Evolutionary conservation across 2,329 filamentous ascomycete species (phyloP), one percentile per base, ranked within the genome.

Genomic region (Clarireedia monteithiana): DNA sequence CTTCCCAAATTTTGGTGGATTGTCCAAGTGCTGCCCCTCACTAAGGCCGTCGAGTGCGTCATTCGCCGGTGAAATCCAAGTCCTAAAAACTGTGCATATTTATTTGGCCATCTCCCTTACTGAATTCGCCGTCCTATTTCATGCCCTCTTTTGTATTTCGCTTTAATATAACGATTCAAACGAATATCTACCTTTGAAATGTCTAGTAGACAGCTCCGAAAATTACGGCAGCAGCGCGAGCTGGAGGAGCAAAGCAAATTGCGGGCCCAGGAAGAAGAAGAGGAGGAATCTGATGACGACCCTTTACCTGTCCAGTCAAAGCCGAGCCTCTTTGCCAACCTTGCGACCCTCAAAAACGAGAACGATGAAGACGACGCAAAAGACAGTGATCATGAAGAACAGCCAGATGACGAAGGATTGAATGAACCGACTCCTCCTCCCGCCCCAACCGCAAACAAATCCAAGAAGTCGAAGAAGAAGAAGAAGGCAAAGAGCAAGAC

Each of bases 401-500:
- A 68, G 3, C 66, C 67, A 2, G 69, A 71, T 23, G 62, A 68
- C 34, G 55, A 60, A 51, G 60, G 60, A 47, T 26, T 64, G 66
- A 49, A 68, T 3, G 65, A 70, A 34, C 63, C 69, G n/a, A 67
- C 67, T 10, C 58, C 64, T 10, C 20, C 60, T 15, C 48, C 60
- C 6, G 27, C 27, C 5, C 36, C 47, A 38, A 24, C 38, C 2
- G 55, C 64, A 56, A 59, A 74, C 70, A 79, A 76, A 66, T 72
- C 75, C 60, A 83, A 78, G 65, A 84, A 82, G 67, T 81, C 81
- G 69, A 79, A 75, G 63, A 78, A 76, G 62, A 77, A 74, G 63
- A 68, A 63, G 46, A 67, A 73, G 45, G 69, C 44, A 6, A 64
- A 63, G n/a, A 65, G 69, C 15, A 64, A 67, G 49, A 30, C 10